These are phyloP conservation scores for Rhodofomes roseus DNA, from an alignment of 1,284 basidiomycete species.

Conservation along the genomic window DNA sequence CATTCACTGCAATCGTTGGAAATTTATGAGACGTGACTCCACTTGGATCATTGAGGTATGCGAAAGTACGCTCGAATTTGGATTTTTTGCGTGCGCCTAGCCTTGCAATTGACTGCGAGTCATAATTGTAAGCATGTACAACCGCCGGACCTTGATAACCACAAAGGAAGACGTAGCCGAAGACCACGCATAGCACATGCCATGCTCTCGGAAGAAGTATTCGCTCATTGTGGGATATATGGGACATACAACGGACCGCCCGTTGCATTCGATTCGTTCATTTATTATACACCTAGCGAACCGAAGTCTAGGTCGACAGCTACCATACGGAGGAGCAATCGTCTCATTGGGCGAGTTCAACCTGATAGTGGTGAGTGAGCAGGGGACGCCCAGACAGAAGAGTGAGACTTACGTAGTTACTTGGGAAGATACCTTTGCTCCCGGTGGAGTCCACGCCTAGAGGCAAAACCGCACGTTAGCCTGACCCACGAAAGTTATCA, in stretches of 20 bases:
- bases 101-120: neutral
- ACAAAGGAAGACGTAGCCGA: neutral
- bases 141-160: neutral
- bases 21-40: too few species aligned
- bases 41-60: too few species aligned
- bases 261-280: too few species aligned
- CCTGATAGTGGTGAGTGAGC: neutral
- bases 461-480: conserved; percentile 13
- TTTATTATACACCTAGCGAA: too few species aligned
- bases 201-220: neutral
- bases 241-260: neutral
- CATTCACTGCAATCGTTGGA: neutral
- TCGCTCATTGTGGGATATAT: neutral
- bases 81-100: neutral
- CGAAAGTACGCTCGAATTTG: too few species aligned
- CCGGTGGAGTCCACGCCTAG: conserved; percentile 59
- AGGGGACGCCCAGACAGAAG: neutral
- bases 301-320: too few species aligned
- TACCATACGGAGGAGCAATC: neutral
- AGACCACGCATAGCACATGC: neutral
- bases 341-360: neutral
- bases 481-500: conserved; percentile 5
- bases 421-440: conserved; percentile 76
- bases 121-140: neutral
- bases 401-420: conserved; percentile 68